phyloP scores from a whole-genome alignment of 164 flowering plant genomes.

The Taxillus chinensis region DNA sequence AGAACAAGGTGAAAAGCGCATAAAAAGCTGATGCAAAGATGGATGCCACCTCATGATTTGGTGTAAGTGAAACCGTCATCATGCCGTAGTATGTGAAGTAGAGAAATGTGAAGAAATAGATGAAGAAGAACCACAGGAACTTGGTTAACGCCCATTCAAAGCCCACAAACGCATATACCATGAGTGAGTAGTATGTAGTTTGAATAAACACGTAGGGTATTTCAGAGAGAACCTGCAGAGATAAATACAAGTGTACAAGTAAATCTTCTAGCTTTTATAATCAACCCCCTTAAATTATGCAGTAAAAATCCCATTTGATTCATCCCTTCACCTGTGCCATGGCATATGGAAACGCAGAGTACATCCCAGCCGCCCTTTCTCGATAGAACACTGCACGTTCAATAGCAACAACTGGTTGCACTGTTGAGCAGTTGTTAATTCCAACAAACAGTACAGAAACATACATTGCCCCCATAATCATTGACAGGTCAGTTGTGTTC shows the following conservation, averaged over 20 bases:
- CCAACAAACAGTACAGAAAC: not conserved
- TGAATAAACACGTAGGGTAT: conserved; percentile 1
- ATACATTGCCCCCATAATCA: not conserved
- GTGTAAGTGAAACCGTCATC: conserved; percentile 4
- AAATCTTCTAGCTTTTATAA: not conserved
- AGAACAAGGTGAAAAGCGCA: conserved; percentile 4
- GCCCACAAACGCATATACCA: conserved; percentile 1
- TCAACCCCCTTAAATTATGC: too few species aligned
- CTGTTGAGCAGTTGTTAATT: not conserved
- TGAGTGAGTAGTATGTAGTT: not conserved
- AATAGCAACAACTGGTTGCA: not conserved
- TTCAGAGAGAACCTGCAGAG: not conserved
- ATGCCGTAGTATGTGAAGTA: conserved; percentile 8
- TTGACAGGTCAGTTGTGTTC: not conserved
- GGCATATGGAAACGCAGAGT: conserved; percentile 2
- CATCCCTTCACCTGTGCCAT: conserved; percentile 1
- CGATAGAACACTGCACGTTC: conserved; percentile 1
- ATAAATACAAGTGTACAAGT: not conserved
- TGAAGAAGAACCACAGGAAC: conserved; percentile 5
- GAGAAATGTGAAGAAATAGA: conserved; percentile 3
- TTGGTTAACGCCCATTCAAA: not conserved
- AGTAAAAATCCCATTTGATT: too few species aligned
- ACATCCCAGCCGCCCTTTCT: conserved; percentile 3
- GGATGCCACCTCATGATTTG: conserved; percentile 1
- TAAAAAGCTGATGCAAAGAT: conserved; percentile 2